phyloP scores from a whole-genome alignment of 805 yeast species.

The Pichia ethanolica region DNA sequence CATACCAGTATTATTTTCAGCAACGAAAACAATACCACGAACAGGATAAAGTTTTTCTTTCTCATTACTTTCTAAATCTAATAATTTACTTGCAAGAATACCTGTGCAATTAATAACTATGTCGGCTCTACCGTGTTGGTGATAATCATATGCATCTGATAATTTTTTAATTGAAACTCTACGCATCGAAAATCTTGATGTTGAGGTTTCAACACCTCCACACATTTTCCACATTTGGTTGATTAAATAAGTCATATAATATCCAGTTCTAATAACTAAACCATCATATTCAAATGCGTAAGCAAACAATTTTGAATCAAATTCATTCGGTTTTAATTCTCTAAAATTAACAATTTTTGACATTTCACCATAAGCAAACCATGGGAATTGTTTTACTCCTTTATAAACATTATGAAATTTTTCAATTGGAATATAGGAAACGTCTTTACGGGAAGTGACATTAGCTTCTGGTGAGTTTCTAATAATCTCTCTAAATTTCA shows the following conservation, averaged over 20 bases:
- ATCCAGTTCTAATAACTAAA: conserved; percentile 24
- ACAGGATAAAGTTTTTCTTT: conserved; percentile 37
- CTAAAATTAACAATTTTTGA: conserved; percentile 29
- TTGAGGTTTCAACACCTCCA: conserved; percentile 8
- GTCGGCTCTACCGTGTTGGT: conserved; percentile 36
- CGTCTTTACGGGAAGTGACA: conserved; percentile 24
- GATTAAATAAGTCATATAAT: conserved; percentile 26
- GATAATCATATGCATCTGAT: conserved; percentile 41
- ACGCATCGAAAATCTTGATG: conserved; percentile 40
- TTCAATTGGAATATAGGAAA: conserved; percentile 16
- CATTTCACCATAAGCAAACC: conserved; percentile 32
- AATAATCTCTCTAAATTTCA: conserved; percentile 39
- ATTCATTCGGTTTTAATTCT: conserved; percentile 29
- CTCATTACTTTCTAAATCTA: conserved; percentile 29
- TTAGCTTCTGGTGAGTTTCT: conserved; percentile 43
- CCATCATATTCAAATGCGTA: conserved; percentile 41
- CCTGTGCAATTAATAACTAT: conserved; percentile 56
- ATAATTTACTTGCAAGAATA: conserved; percentile 36
- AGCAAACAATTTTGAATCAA: conserved; percentile 24
- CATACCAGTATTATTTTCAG: conserved; percentile 33
- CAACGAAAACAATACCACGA: conserved; percentile 53
- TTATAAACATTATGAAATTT: conserved; percentile 10
- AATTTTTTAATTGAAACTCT: conserved; percentile 37
- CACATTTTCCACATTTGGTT: conserved; percentile 21
- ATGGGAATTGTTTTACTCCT: conserved; percentile 28